A percentile compares a stretch with the other conserved stretches of the same genome.
These are phyloP conservation scores for Blastobotrys ciferrii DNA, from an alignment of 1,139 yeast species.

Conservation along the genomic window DNA sequence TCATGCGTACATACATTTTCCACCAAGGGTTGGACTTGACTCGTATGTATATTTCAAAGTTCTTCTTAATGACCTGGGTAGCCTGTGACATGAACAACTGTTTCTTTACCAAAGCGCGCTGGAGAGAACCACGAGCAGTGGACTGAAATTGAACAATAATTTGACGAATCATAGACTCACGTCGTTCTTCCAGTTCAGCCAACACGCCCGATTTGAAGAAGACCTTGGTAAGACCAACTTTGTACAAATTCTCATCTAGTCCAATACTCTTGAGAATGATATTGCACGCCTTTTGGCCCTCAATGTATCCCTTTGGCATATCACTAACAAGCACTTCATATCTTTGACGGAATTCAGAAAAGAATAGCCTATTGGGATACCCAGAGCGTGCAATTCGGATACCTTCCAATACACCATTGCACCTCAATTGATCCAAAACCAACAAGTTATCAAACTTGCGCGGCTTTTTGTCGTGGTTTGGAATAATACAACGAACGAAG, in stretches of 20 bases:
- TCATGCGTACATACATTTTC: slow-evolving; percentile 63
- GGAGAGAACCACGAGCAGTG: slow-evolving; percentile 59
- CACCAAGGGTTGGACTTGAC: slow-evolving; percentile 78
- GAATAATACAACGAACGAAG: slow-evolving; percentile 93
- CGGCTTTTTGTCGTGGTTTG: slow-evolving; percentile 75
- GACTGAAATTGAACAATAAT: slow-evolving; percentile 66
- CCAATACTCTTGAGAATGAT: slow-evolving; percentile 59
- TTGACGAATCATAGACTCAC: slow-evolving; percentile 61
- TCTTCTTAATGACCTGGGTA: slow-evolving; percentile 63
- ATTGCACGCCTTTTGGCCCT: slow-evolving; percentile 64
- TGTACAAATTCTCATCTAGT: slow-evolving; percentile 64
- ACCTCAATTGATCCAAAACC: slow-evolving; percentile 85
- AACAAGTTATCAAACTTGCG: slow-evolving; percentile 68
- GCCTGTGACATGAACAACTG: slow-evolving; percentile 66
- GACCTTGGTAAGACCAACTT: slow-evolving; percentile 82
- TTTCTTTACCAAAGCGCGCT: slow-evolving; percentile 52
- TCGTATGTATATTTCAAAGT: slow-evolving; percentile 54
- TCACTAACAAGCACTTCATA: slow-evolving; percentile 63
- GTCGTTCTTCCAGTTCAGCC: slow-evolving; percentile 79
- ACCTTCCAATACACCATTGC: slow-evolving; percentile 98
- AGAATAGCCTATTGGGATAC: slow-evolving; percentile 86
- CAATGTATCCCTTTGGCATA: slow-evolving; percentile 37
- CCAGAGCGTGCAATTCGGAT: slow-evolving; percentile 97
- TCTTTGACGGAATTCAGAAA: slow-evolving; percentile 72
- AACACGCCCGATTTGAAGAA: slow-evolving; percentile 96